phyloP scores from a whole-genome alignment of 768 basidiomycete species.

The Flagelloscypha sp. region DNA sequence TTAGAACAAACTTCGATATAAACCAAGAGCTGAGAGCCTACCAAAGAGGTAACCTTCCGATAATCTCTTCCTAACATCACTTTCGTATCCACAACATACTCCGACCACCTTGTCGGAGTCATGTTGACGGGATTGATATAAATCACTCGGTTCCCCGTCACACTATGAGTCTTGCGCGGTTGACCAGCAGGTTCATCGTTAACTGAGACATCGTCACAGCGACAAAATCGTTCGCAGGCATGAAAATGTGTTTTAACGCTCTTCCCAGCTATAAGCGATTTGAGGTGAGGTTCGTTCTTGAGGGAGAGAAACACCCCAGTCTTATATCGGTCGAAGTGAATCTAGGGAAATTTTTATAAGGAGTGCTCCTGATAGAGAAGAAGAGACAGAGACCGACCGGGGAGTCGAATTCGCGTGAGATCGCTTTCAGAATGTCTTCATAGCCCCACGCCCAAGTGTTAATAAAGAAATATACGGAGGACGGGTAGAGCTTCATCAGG shows the following conservation, averaged over 20 bases:
- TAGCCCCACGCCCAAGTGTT: constrained; percentile 97
- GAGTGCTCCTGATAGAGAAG: neutral
- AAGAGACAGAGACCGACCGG: constrained; percentile 32
- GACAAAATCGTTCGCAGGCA: constrained; percentile 80
- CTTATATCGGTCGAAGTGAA: constrained; percentile 92
- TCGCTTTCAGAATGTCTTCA: constrained; percentile 78
- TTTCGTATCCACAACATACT: constrained; percentile 35
- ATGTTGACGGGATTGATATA: constrained; percentile 81
- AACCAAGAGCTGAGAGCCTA: constrained; percentile 23
- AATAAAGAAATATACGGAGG: constrained; percentile 70
- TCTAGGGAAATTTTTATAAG: constrained; percentile 29
- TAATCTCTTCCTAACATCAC: constrained; percentile 26
- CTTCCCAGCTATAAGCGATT: constrained; percentile 52
- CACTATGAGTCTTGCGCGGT: constrained; percentile 29
- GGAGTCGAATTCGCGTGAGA: constrained; percentile 57
- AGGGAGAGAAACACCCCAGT: constrained; percentile 49
- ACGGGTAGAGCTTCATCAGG: constrained; percentile 62
- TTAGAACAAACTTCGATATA: constrained; percentile 1
- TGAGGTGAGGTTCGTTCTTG: constrained; percentile 52
- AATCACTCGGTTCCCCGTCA: constrained; percentile 52
- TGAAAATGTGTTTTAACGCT: constrained; percentile 71
- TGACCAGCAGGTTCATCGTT: constrained; percentile 8
- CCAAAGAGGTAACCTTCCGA: constrained; percentile 54
- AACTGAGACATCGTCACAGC: constrained; percentile 50
- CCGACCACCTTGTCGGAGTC: constrained; percentile 48